A percentile compares a stretch with the other conserved stretches of the same genome.
These are phyloP conservation scores for Pseudopyricularia javanii DNA, from an alignment of 2,329 filamentous ascomycete genomes.

Conservation along the genomic window DNA sequence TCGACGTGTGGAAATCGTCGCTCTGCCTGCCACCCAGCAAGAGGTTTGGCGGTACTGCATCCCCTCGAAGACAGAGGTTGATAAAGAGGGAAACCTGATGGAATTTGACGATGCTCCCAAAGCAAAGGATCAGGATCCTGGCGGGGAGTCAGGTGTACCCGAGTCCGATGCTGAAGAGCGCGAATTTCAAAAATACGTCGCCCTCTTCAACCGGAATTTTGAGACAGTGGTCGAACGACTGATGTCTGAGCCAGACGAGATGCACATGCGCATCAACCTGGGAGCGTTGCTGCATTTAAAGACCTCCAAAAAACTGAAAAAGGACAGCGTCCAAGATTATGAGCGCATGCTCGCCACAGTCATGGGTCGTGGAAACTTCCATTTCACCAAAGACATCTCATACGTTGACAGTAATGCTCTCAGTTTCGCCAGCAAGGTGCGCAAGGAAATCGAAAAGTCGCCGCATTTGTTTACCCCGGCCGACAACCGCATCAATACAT, in stretches of 20 bases:
- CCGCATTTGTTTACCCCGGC: background rate
- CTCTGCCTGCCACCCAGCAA: background rate
- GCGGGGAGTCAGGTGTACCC: background rate
- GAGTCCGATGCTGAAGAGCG: background rate
- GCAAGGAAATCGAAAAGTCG: background rate
- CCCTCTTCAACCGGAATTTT: background rate
- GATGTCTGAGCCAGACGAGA: background rate
- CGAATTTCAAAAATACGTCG: background rate
- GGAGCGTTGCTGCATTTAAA: conserved; percentile 1
- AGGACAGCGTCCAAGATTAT: background rate
- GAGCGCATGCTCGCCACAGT: background rate
- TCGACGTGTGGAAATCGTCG: background rate
- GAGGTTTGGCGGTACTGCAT: background rate
- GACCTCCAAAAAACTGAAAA: background rate
- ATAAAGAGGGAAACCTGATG: background rate
- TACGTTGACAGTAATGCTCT: background rate
- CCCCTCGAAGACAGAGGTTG: background rate
- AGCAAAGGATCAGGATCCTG: background rate
- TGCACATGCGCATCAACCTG: conserved; percentile 5
- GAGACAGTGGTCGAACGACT: background rate
- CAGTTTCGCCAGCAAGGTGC: background rate
- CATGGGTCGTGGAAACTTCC: background rate
- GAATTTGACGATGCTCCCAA: background rate
- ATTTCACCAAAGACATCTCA: background rate
- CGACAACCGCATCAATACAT: background rate